Base-by-base conservation (phyloP, 2,329 filamentous ascomycete genomes). In the Penicillium brasilianum region DNA sequence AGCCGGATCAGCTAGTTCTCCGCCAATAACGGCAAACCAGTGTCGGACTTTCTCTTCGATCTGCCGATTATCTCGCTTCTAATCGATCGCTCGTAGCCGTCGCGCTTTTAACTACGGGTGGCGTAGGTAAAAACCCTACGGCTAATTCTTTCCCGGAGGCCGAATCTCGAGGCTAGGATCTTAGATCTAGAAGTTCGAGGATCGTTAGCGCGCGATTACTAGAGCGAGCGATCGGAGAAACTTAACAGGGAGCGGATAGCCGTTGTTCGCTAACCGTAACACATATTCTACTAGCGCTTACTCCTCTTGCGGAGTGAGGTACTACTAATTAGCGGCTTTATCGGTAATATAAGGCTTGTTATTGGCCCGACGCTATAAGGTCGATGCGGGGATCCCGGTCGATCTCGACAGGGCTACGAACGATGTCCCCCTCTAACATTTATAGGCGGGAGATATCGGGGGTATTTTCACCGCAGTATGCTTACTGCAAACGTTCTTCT, bases 1-100 rank as follows among this genome's bases (percentile, higher is more conserved):
- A 10, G 43, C 55, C 9, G 60, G 66, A 61, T 75, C 60, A 6
- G 64, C 36, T 8, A 76, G 55, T 30, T 69, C 66, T 55, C 64
- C 58, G 34, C 66, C 57, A 54, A 76, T 76, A 22, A 76, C 61
- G 28, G 68, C 58, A 68, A 77, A 62, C 54, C 43, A 59, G 28
- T 34, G 16, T 52, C 4, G 16, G 32, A 52, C 32, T 52, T 52
- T 52, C 2, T 36, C 32, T 14, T 36, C 28, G 2, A 37, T 60
- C 18, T 60, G 11, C 54, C 43, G 32, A 28, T 28, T n/a, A 57
- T 57, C 39, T 44, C 52, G 50, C 51, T 61, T 58, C 55, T n/a
- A 60, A 44, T 60, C 54, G 25, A 60, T 60, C 39, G 41, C 41
- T 57, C 41, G 41, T 13, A 57, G 34, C 54, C 54, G 54, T 34